Percentiles rank a stretch among this genome's conserved stretches.
These are phyloP conservation scores for Tylopilus sp. DNA, from an alignment of 1,284 basidiomycete species.

Conservation along the genomic window DNA sequence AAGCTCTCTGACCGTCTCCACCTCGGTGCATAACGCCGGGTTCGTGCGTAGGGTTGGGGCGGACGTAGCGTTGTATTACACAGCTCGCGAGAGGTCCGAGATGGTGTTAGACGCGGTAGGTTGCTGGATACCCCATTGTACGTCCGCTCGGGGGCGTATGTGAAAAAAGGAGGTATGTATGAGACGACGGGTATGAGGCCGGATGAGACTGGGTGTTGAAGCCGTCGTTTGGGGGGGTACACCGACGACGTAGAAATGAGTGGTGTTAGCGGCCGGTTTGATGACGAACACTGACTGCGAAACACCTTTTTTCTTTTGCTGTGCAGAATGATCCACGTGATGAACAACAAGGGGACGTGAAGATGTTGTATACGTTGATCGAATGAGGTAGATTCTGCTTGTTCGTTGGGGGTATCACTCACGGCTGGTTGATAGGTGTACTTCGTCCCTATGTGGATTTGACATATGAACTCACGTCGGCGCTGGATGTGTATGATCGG, in stretches of 20 bases:
- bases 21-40: slow-evolving; percentile 58
- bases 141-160: slow-evolving; percentile 50
- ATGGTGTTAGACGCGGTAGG: slow-evolving; percentile 54
- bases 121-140: slow-evolving; percentile 48
- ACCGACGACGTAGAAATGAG: slow-evolving; percentile 53
- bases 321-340: slow-evolving; percentile 19
- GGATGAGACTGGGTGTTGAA: slow-evolving; percentile 32
- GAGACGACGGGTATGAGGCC: slow-evolving; percentile 53
- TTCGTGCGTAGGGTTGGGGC: slow-evolving; percentile 54
- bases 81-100: slow-evolving; percentile 52
- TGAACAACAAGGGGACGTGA: slow-evolving; percentile 23
- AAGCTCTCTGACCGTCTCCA: slow-evolving; percentile 63
- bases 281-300: neutral
- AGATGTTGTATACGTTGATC: slow-evolving; percentile 24
- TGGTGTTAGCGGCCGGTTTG: neutral
- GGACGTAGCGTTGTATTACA: slow-evolving; percentile 67
- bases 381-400: slow-evolving; percentile 31
- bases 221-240: slow-evolving; percentile 57
- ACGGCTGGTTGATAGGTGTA: slow-evolving; percentile 48
- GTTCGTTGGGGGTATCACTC: neutral
- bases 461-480: slow-evolving; percentile 62
- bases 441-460: slow-evolving; percentile 68
- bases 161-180: slow-evolving; percentile 54
- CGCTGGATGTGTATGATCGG: slow-evolving; percentile 63
- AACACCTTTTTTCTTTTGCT: neutral